Conservation (phyloP, 108 stramenopile genomes). For the Nitzschia sp. region DNA sequence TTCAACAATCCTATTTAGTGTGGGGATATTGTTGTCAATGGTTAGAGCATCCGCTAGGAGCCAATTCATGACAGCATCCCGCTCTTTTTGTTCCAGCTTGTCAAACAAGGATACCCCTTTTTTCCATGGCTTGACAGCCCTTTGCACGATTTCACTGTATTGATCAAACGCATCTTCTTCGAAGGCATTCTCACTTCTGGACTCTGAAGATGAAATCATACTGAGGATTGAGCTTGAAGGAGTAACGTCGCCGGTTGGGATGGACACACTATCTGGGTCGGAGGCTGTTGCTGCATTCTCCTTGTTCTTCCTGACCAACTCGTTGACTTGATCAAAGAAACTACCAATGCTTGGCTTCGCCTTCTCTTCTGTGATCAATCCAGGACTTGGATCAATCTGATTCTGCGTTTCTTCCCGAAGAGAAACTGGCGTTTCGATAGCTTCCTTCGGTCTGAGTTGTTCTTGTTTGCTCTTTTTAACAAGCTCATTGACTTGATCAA, state of each 20-base stretch:
- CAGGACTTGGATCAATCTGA: too few relatives aligned
- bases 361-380: too few relatives aligned
- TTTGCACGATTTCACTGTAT: slow-evolving; percentile 32
- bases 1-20: slow-evolving; percentile 13
- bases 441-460: not conserved
- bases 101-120: slow-evolving; percentile 2
- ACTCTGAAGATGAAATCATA: slow-evolving; percentile 9
- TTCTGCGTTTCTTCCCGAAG: not conserved
- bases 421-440: not conserved
- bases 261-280: not conserved
- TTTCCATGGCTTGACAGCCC: slow-evolving; percentile 11
- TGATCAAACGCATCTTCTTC: slow-evolving; percentile 33
- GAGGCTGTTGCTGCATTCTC: not conserved
- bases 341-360: slow-evolving; percentile 1
- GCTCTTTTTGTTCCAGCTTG: slow-evolving; percentile 4
- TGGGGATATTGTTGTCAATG: slow-evolving; percentile 19
- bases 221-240: slow-evolving; percentile 11
- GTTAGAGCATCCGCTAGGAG: slow-evolving; percentile 17
- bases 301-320: slow-evolving; percentile 31
- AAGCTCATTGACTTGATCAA: slow-evolving; percentile 41
- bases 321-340: slow-evolving; percentile 46
- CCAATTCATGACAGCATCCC: slow-evolving; percentile 30
- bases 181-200: slow-evolving; percentile 22
- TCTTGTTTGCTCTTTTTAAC: slow-evolving; percentile 27
- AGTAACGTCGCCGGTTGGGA: not conserved